A percentile compares a stretch with the other conserved stretches of the same genome.
Evolutionary conservation across 345 rosid genomes (phyloP).

Genomic region (Eutrema yunnanense): DNA sequence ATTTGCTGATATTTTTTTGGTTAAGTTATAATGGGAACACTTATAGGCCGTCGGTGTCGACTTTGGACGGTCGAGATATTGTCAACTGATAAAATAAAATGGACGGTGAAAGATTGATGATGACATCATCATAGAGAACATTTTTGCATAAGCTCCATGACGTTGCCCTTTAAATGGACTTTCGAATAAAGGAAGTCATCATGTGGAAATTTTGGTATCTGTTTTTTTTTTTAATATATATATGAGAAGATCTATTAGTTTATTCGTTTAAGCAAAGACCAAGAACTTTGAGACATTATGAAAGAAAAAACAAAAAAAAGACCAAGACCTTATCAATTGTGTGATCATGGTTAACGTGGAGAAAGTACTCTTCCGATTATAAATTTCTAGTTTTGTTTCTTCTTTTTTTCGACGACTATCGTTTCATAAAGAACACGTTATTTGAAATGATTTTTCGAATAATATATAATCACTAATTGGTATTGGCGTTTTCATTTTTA

Average conservation of each 20-base stretch:
- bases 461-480: no score
- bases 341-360: background rate
- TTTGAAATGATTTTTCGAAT: no score
- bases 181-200: constrained; percentile 19
- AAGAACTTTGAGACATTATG: background rate
- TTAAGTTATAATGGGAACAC: background rate
- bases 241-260: background rate
- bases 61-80: background rate
- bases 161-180: constrained; percentile 4
- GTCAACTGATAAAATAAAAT: background rate
- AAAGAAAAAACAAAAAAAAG: background rate
- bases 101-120: constrained; percentile 14
- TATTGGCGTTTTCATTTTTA: no score
- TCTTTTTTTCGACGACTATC: background rate
- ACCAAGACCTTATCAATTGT: constrained; percentile 3
- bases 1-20: no score
- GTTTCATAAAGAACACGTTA: no score
- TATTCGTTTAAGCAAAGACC: constrained; percentile 10
- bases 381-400: background rate
- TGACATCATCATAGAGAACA: constrained; percentile 13
- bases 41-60: constrained; percentile 20
- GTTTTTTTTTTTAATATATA: background rate
- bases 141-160: constrained; percentile 3
- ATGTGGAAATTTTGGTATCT: constrained; percentile 12
- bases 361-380: background rate